Percentiles rank a stretch among this genome's conserved stretches.
These are phyloP conservation scores for Helenozyma rhizophorensis DNA, from an alignment of 805 yeast species.

Conservation along the genomic window DNA sequence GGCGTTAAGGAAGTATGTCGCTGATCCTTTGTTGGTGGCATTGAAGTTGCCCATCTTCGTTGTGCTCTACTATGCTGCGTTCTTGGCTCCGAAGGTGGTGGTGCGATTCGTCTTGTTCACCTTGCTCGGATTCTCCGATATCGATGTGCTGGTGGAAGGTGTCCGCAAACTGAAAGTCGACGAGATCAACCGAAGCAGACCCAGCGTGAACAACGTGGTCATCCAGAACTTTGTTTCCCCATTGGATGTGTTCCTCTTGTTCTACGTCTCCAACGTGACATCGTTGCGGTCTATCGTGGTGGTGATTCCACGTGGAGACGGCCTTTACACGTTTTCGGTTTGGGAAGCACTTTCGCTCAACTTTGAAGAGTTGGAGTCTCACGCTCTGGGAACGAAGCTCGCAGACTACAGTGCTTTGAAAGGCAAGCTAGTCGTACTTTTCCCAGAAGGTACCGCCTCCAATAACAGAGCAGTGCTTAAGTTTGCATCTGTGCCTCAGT, in stretches of 20 bases:
- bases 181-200: constrained; percentile 29
- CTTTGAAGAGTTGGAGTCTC: constrained; percentile 16
- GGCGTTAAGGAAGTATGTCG: constrained; percentile 6
- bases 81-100: constrained; percentile 17
- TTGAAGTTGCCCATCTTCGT: constrained; percentile 28
- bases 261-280: constrained; percentile 21
- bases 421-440: constrained; percentile 49
- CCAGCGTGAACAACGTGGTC: constrained; percentile 44
- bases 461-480: constrained; percentile 77
- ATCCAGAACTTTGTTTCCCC: constrained; percentile 60
- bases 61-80: constrained; percentile 13
- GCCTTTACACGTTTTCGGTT: constrained; percentile 24
- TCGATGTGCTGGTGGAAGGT: constrained; percentile 45
- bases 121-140: constrained; percentile 33
- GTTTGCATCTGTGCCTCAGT: constrained; percentile 25
- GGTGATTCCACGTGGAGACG: constrained; percentile 37
- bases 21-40: constrained; percentile 12
- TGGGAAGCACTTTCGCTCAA: constrained; percentile 22
- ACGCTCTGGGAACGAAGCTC: constrained; percentile 9
- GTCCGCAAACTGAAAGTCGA: constrained; percentile 40
- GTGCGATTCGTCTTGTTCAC: constrained; percentile 15
- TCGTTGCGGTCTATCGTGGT: constrained; percentile 23
- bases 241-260: constrained; percentile 45
- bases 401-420: constrained; percentile 13
- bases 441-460: constrained; percentile 81